Evolutionary conservation across 78 protist genomes (phyloP), one percentile per base, ranked within the genome.

Genomic region (Acrasis kona): DNA sequence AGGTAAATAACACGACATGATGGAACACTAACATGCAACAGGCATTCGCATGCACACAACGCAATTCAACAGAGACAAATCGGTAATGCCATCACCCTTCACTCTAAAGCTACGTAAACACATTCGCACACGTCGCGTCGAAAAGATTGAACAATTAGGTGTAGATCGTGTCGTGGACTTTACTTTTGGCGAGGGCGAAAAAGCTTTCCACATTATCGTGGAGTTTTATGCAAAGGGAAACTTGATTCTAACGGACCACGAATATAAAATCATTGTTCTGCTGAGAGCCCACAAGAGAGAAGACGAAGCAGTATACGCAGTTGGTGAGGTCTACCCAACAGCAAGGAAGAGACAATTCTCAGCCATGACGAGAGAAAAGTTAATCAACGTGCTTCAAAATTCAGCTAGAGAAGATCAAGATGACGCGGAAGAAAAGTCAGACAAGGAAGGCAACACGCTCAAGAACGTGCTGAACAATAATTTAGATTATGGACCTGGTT

Each of bases 21-120:
- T n/a, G n/a, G n/a, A n/a, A n/a, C n/a, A n/a, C n/a, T n/a, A n/a
- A 50, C 34, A n/a, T 50, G 61, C 19, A 50, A n/a, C 61, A 50
- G 98, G 98, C 67, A 68, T 83, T 34, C 88, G 98, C 8, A 64
- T 95, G 66, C 93, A 92, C 70, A 64, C 75, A 50, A 93, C 97
- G 1, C 69, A 70, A 42, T 93, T 76, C 36, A 65, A 58, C 3
- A 74, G 96, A 28, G 93, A 83, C 73, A 91, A 88, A 67, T 67
- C 84, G 27, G 50, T 70, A n/a, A 74, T 70, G 27, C 95, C 98
- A 5, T 82, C 91, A 0, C 82, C 37, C 32, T 88, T 91, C 64
- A 3, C 89, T 31, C 67, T 84, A 70, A 88, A 89, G 87, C 75
- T 93, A 38, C 88, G 97, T 73, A 95, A 94, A 82, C 93, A 93